Percentiles rank a stretch among this genome's conserved stretches.
Evolutionary conservation across 768 basidiomycete species (phyloP).

Genomic region (Naganishia onofrii): DNA sequence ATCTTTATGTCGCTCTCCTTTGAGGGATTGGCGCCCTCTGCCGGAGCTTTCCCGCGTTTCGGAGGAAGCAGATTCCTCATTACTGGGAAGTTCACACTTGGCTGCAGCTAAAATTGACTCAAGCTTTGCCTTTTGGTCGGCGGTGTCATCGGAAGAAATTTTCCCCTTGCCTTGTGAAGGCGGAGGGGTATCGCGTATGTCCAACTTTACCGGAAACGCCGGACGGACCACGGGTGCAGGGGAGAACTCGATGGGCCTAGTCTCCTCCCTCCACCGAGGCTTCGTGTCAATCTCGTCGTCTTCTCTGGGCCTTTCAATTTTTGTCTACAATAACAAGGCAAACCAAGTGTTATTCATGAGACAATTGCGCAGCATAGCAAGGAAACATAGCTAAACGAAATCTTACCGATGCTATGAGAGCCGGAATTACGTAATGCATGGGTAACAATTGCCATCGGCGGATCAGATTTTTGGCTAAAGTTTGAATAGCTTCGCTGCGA

Average conservation of each 20-base stretch:
- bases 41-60: background rate
- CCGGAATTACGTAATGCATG: conserved; percentile 81
- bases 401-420: conserved; percentile 24
- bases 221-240: conserved; percentile 18
- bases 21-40: background rate
- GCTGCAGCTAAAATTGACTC: conserved; percentile 25
- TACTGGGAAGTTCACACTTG: conserved; percentile 6
- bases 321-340: background rate
- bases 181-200: background rate
- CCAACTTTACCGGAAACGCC: background rate
- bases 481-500: conserved; percentile 60
- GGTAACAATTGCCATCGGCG: conserved; percentile 76
- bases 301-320: conserved; percentile 5
- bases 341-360: background rate
- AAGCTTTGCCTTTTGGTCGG: background rate
- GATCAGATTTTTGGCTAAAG: conserved; percentile 70
- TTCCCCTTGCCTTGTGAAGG: background rate
- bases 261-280: conserved; percentile 7
- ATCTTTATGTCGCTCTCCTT: conserved; percentile 36
- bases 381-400: too few relatives aligned
- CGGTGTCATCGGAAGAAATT: too few relatives aligned
- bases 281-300: conserved; percentile 28
- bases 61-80: background rate
- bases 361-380: background rate
- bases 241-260: conserved; percentile 10